Evolutionary conservation across 2,329 filamentous ascomycete species (phyloP).

Genomic region (Lanzia echinophila): DNA sequence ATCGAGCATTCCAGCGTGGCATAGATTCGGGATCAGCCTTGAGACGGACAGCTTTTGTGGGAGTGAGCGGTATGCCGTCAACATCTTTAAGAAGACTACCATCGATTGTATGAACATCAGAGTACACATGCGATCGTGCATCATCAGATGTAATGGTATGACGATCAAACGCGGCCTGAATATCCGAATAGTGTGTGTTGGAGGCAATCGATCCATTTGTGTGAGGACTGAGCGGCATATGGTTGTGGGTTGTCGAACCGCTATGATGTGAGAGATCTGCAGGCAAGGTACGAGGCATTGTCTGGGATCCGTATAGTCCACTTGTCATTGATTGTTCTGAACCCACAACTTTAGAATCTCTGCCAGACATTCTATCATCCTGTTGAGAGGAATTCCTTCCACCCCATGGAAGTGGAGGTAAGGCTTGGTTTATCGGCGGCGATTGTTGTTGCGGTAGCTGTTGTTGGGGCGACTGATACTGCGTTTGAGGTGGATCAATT

Average conservation of each 20-base stretch:
- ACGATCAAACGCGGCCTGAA: conserved; percentile 16
- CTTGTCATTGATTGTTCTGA: not conserved
- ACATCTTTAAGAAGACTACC: conserved; percentile 33
- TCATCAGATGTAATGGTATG: conserved; percentile 22
- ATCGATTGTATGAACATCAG: conserved; percentile 27
- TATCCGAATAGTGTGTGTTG: conserved; percentile 2
- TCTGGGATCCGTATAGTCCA: not conserved
- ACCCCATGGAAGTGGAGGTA: conserved; percentile 11
- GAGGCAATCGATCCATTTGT: not conserved
- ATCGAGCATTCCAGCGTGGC: conserved; percentile 46
- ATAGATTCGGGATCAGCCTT: conserved; percentile 44
- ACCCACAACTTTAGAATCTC: not conserved
- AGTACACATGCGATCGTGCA: conserved; percentile 13
- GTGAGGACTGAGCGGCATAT: not conserved
- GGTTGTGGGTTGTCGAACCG: not conserved
- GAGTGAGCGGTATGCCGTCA: conserved; percentile 36
- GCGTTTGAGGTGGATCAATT: not conserved
- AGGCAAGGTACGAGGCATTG: not conserved
- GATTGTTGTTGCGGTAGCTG: conserved; percentile 11
- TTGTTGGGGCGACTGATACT: conserved; percentile 3
- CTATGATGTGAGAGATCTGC: conserved; percentile 5
- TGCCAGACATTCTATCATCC: conserved; percentile 2
- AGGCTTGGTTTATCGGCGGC: not conserved
- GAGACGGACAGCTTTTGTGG: conserved; percentile 40
- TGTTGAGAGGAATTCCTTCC: conserved; percentile 14